Evolutionary conservation across 2,329 filamentous ascomycete species (phyloP).

Genomic region (Diaporthe sp.): DNA sequence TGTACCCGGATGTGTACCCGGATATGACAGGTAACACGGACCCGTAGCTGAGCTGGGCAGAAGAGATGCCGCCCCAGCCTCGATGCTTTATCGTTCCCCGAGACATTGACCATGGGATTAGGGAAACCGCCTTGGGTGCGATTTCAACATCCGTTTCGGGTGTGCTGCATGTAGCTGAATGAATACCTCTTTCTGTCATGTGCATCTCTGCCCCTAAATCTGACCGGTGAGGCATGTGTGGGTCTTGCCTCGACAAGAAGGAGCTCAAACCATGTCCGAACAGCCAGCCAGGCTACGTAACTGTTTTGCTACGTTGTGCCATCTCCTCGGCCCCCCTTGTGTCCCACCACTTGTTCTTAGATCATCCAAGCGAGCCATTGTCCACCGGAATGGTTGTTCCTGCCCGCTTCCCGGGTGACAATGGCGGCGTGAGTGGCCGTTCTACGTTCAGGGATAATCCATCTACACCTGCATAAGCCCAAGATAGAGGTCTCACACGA

Average conservation of each 20-base stretch:
- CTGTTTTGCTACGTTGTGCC: background rate
- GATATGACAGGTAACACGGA: conserved; percentile 9
- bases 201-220: background rate
- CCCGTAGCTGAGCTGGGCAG: background rate
- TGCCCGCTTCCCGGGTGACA: background rate
- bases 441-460: background rate
- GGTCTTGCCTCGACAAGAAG: background rate
- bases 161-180: conserved; percentile 10
- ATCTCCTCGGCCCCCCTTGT: background rate
- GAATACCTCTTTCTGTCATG: background rate
- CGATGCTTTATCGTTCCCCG: background rate
- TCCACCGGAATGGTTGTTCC: background rate
- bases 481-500: background rate
- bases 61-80: background rate
- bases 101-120: background rate
- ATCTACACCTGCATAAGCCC: background rate
- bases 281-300: background rate
- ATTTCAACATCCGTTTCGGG: background rate
- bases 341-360: no score
- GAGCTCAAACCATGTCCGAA: background rate
- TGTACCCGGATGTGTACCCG: background rate
- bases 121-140: background rate
- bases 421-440: background rate
- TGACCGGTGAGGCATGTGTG: background rate
- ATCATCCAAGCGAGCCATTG: background rate